Conservation (phyloP, 176 grass and related monocot species). For the Oryza meyeriana region DNA sequence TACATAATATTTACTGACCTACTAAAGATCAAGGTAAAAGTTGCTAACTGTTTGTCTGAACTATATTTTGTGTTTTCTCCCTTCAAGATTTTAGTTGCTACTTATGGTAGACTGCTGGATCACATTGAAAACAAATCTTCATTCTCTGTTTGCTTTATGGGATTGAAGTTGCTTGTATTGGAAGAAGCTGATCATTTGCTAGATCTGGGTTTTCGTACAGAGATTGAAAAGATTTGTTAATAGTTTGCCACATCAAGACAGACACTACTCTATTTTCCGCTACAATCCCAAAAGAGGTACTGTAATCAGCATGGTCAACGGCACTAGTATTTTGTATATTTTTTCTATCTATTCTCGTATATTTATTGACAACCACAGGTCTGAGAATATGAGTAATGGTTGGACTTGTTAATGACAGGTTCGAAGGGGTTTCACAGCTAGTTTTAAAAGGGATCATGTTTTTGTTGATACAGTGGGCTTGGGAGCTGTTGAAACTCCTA, state of each 20-base stretch:
- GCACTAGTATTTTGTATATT: neutral
- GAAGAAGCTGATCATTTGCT: constrained; percentile 99
- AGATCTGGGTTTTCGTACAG: constrained; percentile 88
- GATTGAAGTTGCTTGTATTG: constrained; percentile 91
- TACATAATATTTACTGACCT: constrained; percentile 1
- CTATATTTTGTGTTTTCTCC: constrained; percentile 13
- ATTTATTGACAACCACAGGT: constrained; percentile 12
- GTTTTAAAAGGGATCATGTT: constrained; percentile 84
- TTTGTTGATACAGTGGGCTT: constrained; percentile 92
- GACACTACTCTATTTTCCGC: constrained; percentile 84
- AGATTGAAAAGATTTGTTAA: constrained; percentile 96
- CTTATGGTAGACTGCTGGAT: constrained; percentile 84
- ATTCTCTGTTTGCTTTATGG: constrained; percentile 91
- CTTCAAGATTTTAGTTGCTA: constrained; percentile 88
- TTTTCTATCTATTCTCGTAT: neutral
- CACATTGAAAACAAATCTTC: constrained; percentile 95
- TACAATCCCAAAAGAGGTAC: constrained; percentile 94
- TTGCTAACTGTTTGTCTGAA: constrained; percentile 24
- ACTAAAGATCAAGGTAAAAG: constrained; percentile 16
- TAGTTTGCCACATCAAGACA: constrained; percentile 90
- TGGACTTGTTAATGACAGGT: constrained; percentile 58
- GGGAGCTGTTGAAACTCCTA: constrained; percentile 72
- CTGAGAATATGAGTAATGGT: no score
- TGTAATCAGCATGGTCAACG: neutral
- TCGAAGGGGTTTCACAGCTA: constrained; percentile 85